These are phyloP conservation scores for Pythium phragmiticola DNA, from an alignment of 352 stramenopile genomes.

Conservation along the genomic window DNA sequence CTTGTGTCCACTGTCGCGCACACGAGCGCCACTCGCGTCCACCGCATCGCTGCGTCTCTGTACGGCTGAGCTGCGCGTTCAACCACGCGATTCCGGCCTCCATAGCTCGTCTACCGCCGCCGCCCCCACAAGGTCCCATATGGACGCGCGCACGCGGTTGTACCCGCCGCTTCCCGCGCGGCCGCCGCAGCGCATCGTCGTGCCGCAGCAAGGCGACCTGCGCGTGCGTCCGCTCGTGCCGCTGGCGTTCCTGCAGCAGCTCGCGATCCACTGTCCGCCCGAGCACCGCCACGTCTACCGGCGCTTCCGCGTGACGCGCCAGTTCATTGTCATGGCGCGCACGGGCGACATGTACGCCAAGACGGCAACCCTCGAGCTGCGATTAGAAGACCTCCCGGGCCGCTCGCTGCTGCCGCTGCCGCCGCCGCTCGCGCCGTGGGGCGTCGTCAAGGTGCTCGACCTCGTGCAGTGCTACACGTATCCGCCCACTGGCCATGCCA, in stretches of 20 bases:
- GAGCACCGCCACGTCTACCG: slow-evolving; percentile 45
- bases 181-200: slow-evolving; percentile 42
- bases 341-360: slow-evolving; percentile 68
- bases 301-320: slow-evolving; percentile 56
- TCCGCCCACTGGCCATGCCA: not conserved
- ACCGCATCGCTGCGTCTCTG: not conserved
- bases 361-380: slow-evolving; percentile 32
- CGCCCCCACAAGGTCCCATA: not conserved
- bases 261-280: slow-evolving; percentile 55
- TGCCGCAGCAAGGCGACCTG: slow-evolving; percentile 58
- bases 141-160: slow-evolving; percentile 57
- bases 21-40: not conserved
- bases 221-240: slow-evolving; percentile 52
- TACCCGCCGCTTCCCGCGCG: slow-evolving; percentile 57
- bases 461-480: slow-evolving; percentile 56
- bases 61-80: not conserved
- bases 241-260: slow-evolving; percentile 38
- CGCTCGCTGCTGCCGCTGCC: slow-evolving; percentile 56
- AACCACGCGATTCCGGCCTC: not conserved
- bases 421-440: slow-evolving; percentile 37
- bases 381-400: slow-evolving; percentile 39
- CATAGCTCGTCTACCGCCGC: not conserved
- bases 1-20: not conserved
- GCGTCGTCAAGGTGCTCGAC: slow-evolving; percentile 70
- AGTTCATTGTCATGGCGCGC: slow-evolving; percentile 76